These are phyloP conservation scores for Botrytis cinerea DNA, from an alignment of 2,329 filamentous ascomycete genomes.

Conservation along the genomic window DNA sequence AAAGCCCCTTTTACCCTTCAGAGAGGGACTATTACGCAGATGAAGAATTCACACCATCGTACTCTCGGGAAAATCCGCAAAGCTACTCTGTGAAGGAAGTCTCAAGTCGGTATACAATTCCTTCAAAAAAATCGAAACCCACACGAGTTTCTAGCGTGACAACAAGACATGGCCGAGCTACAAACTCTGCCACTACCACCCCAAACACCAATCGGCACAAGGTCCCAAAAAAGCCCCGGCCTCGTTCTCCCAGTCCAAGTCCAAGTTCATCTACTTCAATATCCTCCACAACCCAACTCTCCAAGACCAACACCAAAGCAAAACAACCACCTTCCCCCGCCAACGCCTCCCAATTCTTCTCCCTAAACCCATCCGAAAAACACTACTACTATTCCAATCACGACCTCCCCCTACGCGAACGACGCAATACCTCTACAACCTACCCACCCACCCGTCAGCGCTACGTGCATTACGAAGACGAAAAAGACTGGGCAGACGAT, in stretches of 20 bases:
- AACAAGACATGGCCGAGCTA: background rate
- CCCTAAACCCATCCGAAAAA: background rate
- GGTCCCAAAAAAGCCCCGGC: background rate
- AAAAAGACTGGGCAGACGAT: background rate
- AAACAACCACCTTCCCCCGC: background rate
- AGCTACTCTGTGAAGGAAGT: background rate
- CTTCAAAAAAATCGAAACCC: too few species aligned
- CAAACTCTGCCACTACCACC: background rate
- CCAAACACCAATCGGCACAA: accelerated
- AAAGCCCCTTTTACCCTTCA: background rate
- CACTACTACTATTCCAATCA: slow-evolving; percentile 4
- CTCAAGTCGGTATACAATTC: background rate
- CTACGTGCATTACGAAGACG: slow-evolving; percentile 10
- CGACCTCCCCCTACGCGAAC: slow-evolving; percentile 1
- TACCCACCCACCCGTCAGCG: background rate
- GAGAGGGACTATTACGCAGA: background rate
- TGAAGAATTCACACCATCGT: background rate
- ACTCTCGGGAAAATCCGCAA: background rate
- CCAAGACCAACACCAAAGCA: background rate
- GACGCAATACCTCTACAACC: background rate
- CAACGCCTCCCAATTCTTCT: background rate
- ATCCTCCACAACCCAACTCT: background rate
- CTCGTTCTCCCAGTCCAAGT: background rate
- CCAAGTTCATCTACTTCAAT: background rate
- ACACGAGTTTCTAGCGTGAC: too few species aligned